phyloP scores from a whole-genome alignment of 2,329 filamentous ascomycete species.

The Cytospora mali region DNA sequence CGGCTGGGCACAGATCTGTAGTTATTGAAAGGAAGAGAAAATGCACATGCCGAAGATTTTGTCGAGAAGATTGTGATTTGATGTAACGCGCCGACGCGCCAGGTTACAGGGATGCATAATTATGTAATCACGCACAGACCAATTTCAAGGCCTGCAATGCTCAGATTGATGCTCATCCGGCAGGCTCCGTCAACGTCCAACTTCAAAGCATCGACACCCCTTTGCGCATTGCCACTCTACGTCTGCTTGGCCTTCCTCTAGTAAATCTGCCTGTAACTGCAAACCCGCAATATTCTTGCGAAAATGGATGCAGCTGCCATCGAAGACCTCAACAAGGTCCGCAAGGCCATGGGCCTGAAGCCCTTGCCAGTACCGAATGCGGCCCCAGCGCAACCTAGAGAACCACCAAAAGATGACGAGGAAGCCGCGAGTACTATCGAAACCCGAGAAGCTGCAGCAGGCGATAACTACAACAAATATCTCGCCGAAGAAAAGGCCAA shows the following conservation, averaged over 20 bases:
- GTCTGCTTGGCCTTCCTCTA: not conserved
- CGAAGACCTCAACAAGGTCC: conserved; percentile 92
- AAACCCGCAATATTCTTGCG: conserved; percentile 13
- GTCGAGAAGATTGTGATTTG: not conserved
- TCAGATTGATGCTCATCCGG: not conserved
- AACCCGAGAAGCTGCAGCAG: conserved; percentile 70
- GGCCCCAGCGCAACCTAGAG: conserved; percentile 42
- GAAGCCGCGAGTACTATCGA: conserved; percentile 83
- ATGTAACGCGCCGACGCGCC: not conserved
- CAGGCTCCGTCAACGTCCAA: not conserved
- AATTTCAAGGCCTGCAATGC: not conserved
- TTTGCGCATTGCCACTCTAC: not conserved
- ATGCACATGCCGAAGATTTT: conserved; percentile 29
- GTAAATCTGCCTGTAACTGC: not conserved
- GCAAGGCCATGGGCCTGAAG: conserved; percentile 85
- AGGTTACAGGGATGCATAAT: not conserved
- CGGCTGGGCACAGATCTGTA: conserved; percentile 84
- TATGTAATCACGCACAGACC: conserved; percentile 15
- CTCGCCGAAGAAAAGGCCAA: conserved; percentile 76
- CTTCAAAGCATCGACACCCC: not conserved
- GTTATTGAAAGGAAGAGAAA: conserved; percentile 44
- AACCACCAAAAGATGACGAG: conserved; percentile 53
- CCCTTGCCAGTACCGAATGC: conserved; percentile 82
- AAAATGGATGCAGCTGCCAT: conserved; percentile 73
- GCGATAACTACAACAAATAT: conserved; percentile 70